Conservation (phyloP, 2,329 filamentous ascomycete genomes). For the Diaporthe australafricana region DNA sequence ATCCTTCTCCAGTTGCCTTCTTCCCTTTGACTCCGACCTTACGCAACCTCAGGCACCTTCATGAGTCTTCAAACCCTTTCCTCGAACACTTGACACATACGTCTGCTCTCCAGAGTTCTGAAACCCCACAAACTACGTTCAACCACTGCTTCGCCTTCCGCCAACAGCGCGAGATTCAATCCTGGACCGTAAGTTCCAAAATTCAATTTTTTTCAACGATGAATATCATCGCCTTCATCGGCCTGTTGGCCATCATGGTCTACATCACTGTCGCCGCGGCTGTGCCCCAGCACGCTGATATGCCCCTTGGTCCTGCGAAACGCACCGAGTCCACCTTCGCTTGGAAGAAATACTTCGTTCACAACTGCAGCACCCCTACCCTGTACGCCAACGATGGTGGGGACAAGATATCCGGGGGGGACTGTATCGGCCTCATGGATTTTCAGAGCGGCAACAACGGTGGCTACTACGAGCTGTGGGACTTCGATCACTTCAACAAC, state of each 20-base stretch:
- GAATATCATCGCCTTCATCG: not conserved
- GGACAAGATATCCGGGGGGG: not conserved
- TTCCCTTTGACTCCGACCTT: too few relatives aligned
- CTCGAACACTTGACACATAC: too few relatives aligned
- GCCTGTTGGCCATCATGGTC: not conserved
- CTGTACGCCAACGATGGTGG: not conserved
- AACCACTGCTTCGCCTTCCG: too few relatives aligned
- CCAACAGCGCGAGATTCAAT: not conserved
- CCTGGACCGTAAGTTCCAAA: not conserved
- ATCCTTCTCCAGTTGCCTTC: too few relatives aligned
- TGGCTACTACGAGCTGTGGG: slow-evolving; percentile 35
- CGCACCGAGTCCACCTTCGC: slow-evolving; percentile 28
- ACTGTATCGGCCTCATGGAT: slow-evolving; percentile 16
- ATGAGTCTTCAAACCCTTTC: too few relatives aligned
- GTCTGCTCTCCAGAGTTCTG: too few relatives aligned
- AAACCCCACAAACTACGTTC: too few relatives aligned
- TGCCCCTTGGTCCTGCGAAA: not conserved
- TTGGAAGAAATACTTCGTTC: slow-evolving; percentile 13
- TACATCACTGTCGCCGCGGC: not conserved
- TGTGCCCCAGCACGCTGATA: not conserved
- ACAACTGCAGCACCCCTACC: slow-evolving; percentile 20
- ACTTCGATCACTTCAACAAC: slow-evolving; percentile 16
- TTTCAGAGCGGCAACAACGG: slow-evolving; percentile 26
- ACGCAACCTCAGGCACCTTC: too few relatives aligned
- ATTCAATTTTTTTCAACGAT: not conserved